phyloP scores from a whole-genome alignment of 441 rosid genomes.

The Sinapis alba region DNA sequence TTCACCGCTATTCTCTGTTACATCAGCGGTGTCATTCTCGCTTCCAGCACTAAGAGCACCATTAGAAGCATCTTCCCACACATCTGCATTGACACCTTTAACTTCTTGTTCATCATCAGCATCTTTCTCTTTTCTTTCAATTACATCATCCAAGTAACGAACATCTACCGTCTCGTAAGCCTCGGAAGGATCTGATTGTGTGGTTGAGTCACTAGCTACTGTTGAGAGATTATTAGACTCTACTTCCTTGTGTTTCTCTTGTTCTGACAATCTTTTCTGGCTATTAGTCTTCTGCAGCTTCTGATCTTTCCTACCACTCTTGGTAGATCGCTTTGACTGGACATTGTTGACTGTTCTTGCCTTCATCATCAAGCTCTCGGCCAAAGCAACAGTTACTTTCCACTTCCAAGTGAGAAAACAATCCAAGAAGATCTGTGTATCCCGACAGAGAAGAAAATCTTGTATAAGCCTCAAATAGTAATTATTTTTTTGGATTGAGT shows the following conservation, averaged over 20 bases:
- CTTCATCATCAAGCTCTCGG: constrained; percentile 26
- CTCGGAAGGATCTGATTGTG: constrained; percentile 25
- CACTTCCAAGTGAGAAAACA: constrained; percentile 15
- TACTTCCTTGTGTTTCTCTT: constrained; percentile 25
- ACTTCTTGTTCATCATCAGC: constrained; percentile 9
- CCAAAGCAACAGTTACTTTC: constrained; percentile 11
- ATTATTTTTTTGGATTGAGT: neutral
- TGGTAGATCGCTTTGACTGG: constrained; percentile 30
- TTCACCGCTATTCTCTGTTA: constrained; percentile 47
- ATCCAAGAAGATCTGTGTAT: constrained; percentile 11
- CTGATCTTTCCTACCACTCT: constrained; percentile 21
- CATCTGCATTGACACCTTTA: constrained; percentile 40
- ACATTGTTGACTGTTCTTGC: constrained; percentile 25
- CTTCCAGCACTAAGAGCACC: constrained; percentile 53
- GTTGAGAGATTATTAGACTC: constrained; percentile 6
- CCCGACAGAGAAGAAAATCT: constrained; percentile 18
- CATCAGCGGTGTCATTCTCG: constrained; percentile 57
- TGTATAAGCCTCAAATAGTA: neutral
- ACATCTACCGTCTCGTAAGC: constrained; percentile 22
- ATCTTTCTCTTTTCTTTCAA: neutral
- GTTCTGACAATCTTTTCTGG: constrained; percentile 9
- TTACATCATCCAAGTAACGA: constrained; percentile 32
- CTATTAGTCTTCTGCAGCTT: constrained; percentile 28
- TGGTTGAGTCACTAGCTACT: constrained; percentile 25
- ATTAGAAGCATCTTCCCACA: constrained; percentile 59